A percentile compares a stretch with the other conserved stretches of the same genome.
phyloP scores from a whole-genome alignment of 805 yeast genomes.

The Spathaspora arborariae region DNA sequence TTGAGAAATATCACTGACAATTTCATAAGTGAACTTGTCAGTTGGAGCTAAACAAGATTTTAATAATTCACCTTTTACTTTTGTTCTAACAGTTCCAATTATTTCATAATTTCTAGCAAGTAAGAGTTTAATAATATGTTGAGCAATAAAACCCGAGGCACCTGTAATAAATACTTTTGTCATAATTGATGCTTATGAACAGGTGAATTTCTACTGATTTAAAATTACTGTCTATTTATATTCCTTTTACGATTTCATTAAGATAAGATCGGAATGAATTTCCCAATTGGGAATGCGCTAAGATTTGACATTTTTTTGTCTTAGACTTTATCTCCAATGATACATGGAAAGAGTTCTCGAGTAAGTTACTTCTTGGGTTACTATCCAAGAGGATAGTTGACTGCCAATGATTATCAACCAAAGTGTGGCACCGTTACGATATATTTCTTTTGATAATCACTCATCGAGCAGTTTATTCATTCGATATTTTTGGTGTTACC shows the following conservation, averaged over 20 bases:
- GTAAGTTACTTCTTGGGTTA: no score
- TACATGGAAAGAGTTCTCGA: no score
- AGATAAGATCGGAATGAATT: background rate
- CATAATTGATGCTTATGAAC: background rate
- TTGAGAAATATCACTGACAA: constrained; percentile 29
- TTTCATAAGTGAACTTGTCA: constrained; percentile 16
- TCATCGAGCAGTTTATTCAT: no score
- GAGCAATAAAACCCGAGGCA: constrained; percentile 53
- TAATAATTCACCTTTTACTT: constrained; percentile 40
- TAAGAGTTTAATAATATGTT: constrained; percentile 42
- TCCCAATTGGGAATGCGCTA: background rate
- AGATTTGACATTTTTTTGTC: background rate
- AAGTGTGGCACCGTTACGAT: no score
- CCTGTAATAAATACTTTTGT: constrained; percentile 45
- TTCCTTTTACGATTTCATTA: background rate
- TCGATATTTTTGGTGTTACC: no score
- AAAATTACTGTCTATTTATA: background rate
- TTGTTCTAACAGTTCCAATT: constrained; percentile 49
- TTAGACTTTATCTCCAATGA: no score
- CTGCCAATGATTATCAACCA: no score
- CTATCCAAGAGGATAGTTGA: no score
- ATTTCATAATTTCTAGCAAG: constrained; percentile 40
- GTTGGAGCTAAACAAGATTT: constrained; percentile 14
- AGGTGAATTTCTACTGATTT: background rate
- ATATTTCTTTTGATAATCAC: no score